Base-by-base conservation (phyloP, 306 rosid species). In the Castanea mollissima region DNA sequence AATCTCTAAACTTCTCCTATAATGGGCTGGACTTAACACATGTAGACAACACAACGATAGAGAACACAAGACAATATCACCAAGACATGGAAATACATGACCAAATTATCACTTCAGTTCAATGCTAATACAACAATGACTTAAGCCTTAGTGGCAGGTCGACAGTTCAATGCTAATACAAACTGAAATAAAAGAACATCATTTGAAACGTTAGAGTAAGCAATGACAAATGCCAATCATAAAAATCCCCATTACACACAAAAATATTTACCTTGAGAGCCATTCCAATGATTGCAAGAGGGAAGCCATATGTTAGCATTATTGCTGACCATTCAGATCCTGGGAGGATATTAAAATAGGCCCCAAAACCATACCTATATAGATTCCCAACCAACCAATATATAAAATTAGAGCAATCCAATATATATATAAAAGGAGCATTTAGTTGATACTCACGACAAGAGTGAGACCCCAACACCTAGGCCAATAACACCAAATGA, bases 281-380 rank as follows among this genome's bases (percentile, higher is more conserved):
- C 99, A 95, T 95, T 63, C 99, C 99, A 82, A 95, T 95, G 83
- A 95, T 91, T 70, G 98, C 94, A 83, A 95, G 99, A 81, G 99
- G 99, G 76, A 95, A 95, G 71, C 98, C 99, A 83, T 95, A 95
- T 14, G 99, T 95, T 78, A 93, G 83, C 99, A 95, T 95, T 56
- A 95, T 3, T 51, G 98, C 98, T 20, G 99, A 95, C 99, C 99
- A 95, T 88, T 90, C 99, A 35, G 99, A 93, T 69, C 98, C 99
- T 0, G 99, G 99, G 44, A 93, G 90, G 74, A 93, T 52, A 82
- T 90, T 95, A 79, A 95, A 95, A 74, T 95, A 95, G 52, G 99
- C 98, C 63, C 99, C 99, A 73, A 95, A 95, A 60, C 99, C 99
- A 87, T 93, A 93, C 73, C 99, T 95, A 83, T 32, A 58, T 32